Conservation (phyloP, 345 rosid genomes). For the Aurinia saxatilis region DNA sequence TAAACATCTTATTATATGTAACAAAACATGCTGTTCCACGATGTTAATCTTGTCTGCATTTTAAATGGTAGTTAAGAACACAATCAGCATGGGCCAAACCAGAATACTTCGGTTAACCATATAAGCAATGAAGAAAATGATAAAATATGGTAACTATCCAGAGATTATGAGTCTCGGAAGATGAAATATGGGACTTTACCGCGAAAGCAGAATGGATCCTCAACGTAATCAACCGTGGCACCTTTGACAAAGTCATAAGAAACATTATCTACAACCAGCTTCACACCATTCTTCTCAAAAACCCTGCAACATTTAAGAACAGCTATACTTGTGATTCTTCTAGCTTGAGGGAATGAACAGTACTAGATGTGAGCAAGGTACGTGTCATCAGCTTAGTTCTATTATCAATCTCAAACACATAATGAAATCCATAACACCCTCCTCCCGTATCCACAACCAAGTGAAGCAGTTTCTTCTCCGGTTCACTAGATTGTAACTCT, state of each 20-base stretch:
- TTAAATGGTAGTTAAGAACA: not conserved
- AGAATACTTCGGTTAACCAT: not conserved
- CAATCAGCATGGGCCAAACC: not conserved
- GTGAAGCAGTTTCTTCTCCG: too few species aligned
- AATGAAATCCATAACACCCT: conserved; percentile 95
- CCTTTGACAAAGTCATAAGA: conserved; percentile 95
- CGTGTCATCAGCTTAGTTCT: conserved; percentile 77
- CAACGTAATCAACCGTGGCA: conserved; percentile 83
- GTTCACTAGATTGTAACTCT: too few species aligned
- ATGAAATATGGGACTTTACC: conserved; percentile 35
- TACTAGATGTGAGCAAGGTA: too few species aligned
- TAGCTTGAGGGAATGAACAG: not conserved
- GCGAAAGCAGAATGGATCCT: conserved; percentile 88
- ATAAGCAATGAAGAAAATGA: not conserved
- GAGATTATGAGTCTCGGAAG: not conserved
- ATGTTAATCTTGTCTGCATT: not conserved
- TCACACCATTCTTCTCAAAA: conserved; percentile 68
- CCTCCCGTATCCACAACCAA: conserved; percentile 95
- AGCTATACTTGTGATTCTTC: not conserved
- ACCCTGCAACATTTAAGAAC: conserved; percentile 34
- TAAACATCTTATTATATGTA: too few species aligned
- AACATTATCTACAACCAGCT: too few species aligned
- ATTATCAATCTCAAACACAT: too few species aligned
- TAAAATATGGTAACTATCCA: not conserved
- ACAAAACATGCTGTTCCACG: too few species aligned